Evolutionary conservation across 257 asterid species (phyloP), one percentile per base, ranked within the genome.

Genomic region (Ligustrum vulgare): DNA sequence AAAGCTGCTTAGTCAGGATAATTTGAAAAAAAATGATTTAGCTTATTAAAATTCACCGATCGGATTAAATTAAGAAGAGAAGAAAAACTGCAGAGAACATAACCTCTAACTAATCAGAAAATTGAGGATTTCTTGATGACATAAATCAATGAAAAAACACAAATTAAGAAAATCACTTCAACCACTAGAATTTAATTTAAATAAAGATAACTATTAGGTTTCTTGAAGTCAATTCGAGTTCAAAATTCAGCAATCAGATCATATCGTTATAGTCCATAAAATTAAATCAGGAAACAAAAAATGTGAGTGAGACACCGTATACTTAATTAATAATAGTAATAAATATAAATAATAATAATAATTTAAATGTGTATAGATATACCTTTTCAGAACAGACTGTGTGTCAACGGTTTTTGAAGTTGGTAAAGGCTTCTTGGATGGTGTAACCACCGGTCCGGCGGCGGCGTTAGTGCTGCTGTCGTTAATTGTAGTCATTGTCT

Each of bases 381-480:
- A 22, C 72, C 72, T 73, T 72, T 54, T 35, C 37, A 49, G 34
- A 36, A 32, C 75, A 67, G 80, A 71, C 12, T 76, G 81, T 0
- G 80, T 71, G 64, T 81, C 92, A 58, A 74, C 85, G 65, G 54
- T 80, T 77, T 82, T 85, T 1, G 78, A 80, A 22, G 85, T 3
- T n/a, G 81, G 75, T 13, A 73, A 5, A 4, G 85, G 71, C 62
- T 82, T 78, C 70, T 85, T 85, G 5, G 79, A 74, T 16, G 80
- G 72, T 33, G 84, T 20, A 35, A 78, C 45, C 12, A 43, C 79
- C 3, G 72, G 78, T 56, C 41, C 74, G 23, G 83, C 75, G 9
- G 85, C 71, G 20, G 90, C 82, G 83, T 86, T 91, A 32, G 89
- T 49, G 23, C 23, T 88, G 80, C 83, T 89, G 82, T 87, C 84